phyloP scores from a whole-genome alignment of 257 asterid species.

The Solanum ossicruentum region DNA sequence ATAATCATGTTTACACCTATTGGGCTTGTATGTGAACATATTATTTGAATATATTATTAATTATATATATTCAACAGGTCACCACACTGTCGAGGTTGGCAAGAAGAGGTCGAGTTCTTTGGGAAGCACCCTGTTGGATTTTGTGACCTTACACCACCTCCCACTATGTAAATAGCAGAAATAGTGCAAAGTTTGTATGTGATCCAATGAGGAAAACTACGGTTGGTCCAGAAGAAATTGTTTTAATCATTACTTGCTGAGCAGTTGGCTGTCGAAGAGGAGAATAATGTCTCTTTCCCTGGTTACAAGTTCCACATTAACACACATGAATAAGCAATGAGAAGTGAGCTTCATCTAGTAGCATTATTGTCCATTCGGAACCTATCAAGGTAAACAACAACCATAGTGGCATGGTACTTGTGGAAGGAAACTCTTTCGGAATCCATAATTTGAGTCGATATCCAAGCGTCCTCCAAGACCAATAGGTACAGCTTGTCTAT shows the following conservation, averaged over 20 bases:
- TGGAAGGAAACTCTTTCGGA: conserved; percentile 67
- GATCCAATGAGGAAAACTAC: conserved; percentile 47
- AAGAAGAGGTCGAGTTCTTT: conserved; percentile 26
- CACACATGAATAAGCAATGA: background rate
- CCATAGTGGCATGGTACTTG: too few relatives aligned
- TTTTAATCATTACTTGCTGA: conserved; percentile 62
- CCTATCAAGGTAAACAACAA: too few relatives aligned
- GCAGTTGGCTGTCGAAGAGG: conserved; percentile 74
- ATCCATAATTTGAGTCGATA: conserved; percentile 58
- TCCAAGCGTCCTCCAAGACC: conserved; percentile 67
- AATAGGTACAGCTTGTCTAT: conserved; percentile 66
- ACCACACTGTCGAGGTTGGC: conserved; percentile 59
- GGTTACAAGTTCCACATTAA: background rate
- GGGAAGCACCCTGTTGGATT: conserved; percentile 80
- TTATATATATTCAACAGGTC: too few relatives aligned
- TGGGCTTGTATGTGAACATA: too few relatives aligned
- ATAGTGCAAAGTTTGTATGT: conserved; percentile 52
- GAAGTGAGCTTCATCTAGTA: background rate
- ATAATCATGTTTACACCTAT: too few relatives aligned
- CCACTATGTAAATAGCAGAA: conserved; percentile 72
- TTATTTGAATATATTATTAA: too few relatives aligned
- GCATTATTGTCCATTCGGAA: background rate
- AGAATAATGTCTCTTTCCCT: conserved; percentile 61
- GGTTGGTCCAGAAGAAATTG: conserved; percentile 56
- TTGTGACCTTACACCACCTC: conserved; percentile 62